A percentile compares a stretch with the other conserved stretches of the same genome.
These are phyloP conservation scores for Curvularia verruculosa DNA, from an alignment of 2,329 filamentous ascomycete species.

Conservation along the genomic window DNA sequence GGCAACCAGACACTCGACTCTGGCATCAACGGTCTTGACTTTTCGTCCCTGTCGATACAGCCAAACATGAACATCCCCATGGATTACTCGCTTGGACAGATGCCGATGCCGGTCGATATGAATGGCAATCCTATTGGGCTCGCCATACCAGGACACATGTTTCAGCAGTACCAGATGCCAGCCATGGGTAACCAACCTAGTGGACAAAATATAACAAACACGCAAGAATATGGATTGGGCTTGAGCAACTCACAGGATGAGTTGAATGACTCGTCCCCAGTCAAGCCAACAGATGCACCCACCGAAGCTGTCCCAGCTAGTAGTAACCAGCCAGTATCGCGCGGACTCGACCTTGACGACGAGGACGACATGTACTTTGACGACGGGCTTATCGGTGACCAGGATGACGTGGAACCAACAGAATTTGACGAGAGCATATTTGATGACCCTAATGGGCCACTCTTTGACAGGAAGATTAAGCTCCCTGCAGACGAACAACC, in stretches of 20 bases:
- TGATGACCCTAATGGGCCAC: conserved; percentile 58
- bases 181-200: neutral
- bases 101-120: conserved; percentile 37
- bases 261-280: conserved; percentile 9
- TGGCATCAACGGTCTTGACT: conserved; percentile 43
- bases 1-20: conserved; percentile 36
- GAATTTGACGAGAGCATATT: conserved; percentile 77
- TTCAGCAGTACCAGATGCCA: conserved; percentile 27
- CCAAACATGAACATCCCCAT: conserved; percentile 26
- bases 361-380: conserved; percentile 69
- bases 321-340: conserved; percentile 17
- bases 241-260: conserved; percentile 23
- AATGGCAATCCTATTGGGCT: conserved; percentile 44
- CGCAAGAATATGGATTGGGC: conserved; percentile 22
- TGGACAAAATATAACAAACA: neutral
- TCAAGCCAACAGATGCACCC: conserved; percentile 18
- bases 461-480: conserved; percentile 58
- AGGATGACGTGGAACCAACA: conserved; percentile 57
- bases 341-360: conserved; percentile 45
- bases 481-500: conserved; percentile 25
- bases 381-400: conserved; percentile 63
- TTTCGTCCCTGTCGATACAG: conserved; percentile 40
- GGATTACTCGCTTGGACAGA: conserved; percentile 28
- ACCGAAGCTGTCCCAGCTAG: conserved; percentile 7
- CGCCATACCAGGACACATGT: conserved; percentile 37